Conservation (phyloP, 805 yeast species). For the Barnettozyma californica region DNA sequence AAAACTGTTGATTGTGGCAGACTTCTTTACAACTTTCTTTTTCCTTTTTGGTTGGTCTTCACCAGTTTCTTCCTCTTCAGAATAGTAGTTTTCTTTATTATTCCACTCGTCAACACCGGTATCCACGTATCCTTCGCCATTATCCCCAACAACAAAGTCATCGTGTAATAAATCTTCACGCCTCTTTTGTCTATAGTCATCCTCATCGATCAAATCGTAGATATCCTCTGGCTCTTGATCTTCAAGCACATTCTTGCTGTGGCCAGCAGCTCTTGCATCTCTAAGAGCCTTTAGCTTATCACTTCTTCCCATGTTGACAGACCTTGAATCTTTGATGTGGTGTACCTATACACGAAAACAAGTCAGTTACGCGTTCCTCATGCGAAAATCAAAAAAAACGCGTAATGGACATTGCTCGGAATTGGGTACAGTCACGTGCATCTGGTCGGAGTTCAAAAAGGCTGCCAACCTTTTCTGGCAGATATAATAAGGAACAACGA, state of each 20-base stretch:
- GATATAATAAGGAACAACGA: not conserved
- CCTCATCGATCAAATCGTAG: slow-evolving; percentile 87
- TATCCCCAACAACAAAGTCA: slow-evolving; percentile 91
- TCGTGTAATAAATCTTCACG: slow-evolving; percentile 79
- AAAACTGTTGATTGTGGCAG: slow-evolving; percentile 47
- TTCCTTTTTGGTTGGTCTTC: slow-evolving; percentile 10
- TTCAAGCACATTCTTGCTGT: slow-evolving; percentile 32
- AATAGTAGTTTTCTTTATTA: slow-evolving; percentile 39
- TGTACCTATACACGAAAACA: not conserved
- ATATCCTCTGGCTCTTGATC: slow-evolving; percentile 49
- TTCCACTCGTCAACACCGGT: slow-evolving; percentile 88
- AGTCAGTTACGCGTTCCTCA: not conserved
- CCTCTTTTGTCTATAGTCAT: slow-evolving; percentile 66
- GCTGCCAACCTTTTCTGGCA: not conserved
- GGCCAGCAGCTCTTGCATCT: slow-evolving; percentile 56
- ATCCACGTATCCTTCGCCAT: slow-evolving; percentile 91
- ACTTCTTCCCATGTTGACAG: slow-evolving; percentile 30
- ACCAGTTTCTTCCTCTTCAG: slow-evolving; percentile 44
- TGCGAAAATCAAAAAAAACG: not conserved
- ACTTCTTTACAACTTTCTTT: slow-evolving; percentile 27
- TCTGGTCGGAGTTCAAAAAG: not conserved
- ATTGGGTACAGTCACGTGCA: not conserved
- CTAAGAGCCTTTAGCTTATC: slow-evolving; percentile 55
- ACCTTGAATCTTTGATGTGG: not conserved
- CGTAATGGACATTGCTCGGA: not conserved